A percentile compares a stretch with the other conserved stretches of the same genome.
Evolutionary conservation across 2,329 filamentous ascomycete species (phyloP).

Genomic region (Xylaria arbuscula): DNA sequence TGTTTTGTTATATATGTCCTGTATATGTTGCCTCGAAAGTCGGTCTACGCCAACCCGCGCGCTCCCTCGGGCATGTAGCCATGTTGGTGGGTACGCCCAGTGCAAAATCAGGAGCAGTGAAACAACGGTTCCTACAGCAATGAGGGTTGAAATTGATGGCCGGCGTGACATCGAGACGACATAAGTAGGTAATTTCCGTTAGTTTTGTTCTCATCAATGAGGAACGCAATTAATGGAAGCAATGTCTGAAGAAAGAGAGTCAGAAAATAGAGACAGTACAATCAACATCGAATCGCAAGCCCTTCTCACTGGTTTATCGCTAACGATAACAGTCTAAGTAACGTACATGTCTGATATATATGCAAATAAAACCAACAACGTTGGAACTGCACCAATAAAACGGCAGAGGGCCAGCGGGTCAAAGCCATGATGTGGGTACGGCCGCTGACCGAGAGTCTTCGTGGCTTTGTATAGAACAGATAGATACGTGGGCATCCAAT

Average conservation of each 20-base stretch:
- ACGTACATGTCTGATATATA: background rate
- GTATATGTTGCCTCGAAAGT: background rate
- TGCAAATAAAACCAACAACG: background rate
- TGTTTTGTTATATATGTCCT: conserved; percentile 24
- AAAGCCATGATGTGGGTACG: background rate
- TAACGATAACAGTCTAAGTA: background rate
- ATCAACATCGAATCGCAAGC: background rate
- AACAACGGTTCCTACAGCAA: conserved; percentile 4
- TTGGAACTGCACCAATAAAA: background rate
- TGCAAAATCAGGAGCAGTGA: conserved; percentile 11
- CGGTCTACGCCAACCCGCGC: too few species aligned
- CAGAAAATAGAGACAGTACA: background rate
- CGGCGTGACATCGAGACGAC: conserved; percentile 18
- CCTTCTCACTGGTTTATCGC: too few species aligned
- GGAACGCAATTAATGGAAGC: background rate
- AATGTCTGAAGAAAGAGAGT: background rate
- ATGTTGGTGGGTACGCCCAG: conserved; percentile 2
- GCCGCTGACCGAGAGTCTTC: background rate
- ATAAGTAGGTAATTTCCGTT: background rate
- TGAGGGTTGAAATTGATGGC: background rate
- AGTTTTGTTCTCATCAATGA: background rate
- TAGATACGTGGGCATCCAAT: background rate
- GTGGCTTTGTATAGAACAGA: background rate
- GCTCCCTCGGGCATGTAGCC: background rate
- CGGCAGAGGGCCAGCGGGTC: background rate